phyloP scores from a whole-genome alignment of 1,284 basidiomycete species.

The Uromyces viciae-fabae region DNA sequence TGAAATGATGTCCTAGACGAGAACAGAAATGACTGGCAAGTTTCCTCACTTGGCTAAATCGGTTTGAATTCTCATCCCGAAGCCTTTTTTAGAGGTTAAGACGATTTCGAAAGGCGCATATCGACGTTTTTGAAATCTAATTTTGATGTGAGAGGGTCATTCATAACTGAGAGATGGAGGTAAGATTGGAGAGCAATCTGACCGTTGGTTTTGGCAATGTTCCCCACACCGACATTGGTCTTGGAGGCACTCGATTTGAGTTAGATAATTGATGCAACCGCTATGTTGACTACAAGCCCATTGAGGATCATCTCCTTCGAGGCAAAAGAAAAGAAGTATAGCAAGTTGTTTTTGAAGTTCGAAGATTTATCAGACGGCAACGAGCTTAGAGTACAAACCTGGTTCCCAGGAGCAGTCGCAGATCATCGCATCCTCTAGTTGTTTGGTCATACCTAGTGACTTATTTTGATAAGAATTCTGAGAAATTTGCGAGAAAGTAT shows the following conservation, averaged over 20 bases:
- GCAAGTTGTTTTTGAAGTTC: slow-evolving; percentile 48
- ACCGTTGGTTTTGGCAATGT: slow-evolving; percentile 91
- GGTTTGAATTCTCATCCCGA: slow-evolving; percentile 73
- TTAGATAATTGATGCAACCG: slow-evolving; percentile 94
- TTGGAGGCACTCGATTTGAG: slow-evolving; percentile 88
- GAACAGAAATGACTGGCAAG: too few species aligned
- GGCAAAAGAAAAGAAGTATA: too few species aligned
- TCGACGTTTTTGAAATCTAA: slow-evolving; percentile 76
- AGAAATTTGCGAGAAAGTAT: slow-evolving; percentile 69
- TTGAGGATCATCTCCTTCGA: slow-evolving; percentile 61
- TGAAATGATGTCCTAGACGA: too few species aligned
- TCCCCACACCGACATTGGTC: slow-evolving; percentile 78
- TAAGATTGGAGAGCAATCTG: slow-evolving; percentile 50
- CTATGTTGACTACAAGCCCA: slow-evolving; percentile 80
- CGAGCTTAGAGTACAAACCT: slow-evolving; percentile 62
- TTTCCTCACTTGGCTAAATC: slow-evolving; percentile 69
- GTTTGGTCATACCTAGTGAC: slow-evolving; percentile 77
- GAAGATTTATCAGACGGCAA: slow-evolving; percentile 31
- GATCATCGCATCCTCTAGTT: slow-evolving; percentile 83
- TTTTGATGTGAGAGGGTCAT: slow-evolving; percentile 8
- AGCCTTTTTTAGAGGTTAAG: slow-evolving; percentile 91
- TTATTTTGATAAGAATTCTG: slow-evolving; percentile 84
- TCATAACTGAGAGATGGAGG: not conserved
- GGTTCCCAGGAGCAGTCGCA: slow-evolving; percentile 82
- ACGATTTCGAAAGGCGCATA: slow-evolving; percentile 88